These are phyloP conservation scores for Aschersonia sp. DNA, from an alignment of 2,329 filamentous ascomycete genomes.

Conservation along the genomic window DNA sequence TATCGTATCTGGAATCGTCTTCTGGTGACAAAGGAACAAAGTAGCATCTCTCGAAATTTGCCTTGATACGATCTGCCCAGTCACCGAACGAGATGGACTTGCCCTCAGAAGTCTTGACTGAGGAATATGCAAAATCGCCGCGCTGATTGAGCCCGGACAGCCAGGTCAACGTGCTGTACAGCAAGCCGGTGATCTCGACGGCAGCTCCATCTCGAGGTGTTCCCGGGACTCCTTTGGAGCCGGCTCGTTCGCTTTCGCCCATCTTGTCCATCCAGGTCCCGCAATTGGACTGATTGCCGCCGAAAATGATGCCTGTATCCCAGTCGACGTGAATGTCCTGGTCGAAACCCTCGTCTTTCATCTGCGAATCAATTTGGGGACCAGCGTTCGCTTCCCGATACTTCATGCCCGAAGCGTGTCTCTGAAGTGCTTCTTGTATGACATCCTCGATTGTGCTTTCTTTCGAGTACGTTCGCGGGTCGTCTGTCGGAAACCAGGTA, in stretches of 20 bases:
- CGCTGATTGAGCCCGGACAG: conserved; percentile 49
- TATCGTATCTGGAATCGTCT: conserved; percentile 64
- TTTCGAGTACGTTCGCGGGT: conserved; percentile 71
- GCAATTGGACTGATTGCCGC: conserved; percentile 87
- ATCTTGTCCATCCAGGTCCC: conserved; percentile 99
- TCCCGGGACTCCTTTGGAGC: conserved; percentile 83
- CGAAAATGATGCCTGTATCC: conserved; percentile 78
- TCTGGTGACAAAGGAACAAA: conserved; percentile 58
- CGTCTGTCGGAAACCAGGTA: conserved; percentile 76
- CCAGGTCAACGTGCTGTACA: conserved; percentile 84
- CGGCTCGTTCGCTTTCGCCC: conserved; percentile 88
- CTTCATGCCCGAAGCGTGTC: conserved; percentile 78
- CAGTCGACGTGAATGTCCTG: conserved; percentile 86
- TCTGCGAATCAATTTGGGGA: conserved; percentile 75
- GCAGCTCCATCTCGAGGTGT: conserved; percentile 95
- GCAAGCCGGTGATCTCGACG: conserved; percentile 83
- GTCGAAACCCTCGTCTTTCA: conserved; percentile 85
- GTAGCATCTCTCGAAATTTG: conserved; percentile 85
- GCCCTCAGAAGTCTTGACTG: conserved; percentile 53
- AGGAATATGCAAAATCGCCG: conserved; percentile 57
- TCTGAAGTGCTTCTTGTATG: conserved; percentile 83
- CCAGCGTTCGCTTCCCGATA: conserved; percentile 94
- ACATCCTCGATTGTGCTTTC: conserved; percentile 76
- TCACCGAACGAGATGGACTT: conserved; percentile 51
- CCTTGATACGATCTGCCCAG: conserved; percentile 70